phyloP scores from a whole-genome alignment of 225 moss, liverwort and hornwort genomes.

The Marchantia paleacea region DNA sequence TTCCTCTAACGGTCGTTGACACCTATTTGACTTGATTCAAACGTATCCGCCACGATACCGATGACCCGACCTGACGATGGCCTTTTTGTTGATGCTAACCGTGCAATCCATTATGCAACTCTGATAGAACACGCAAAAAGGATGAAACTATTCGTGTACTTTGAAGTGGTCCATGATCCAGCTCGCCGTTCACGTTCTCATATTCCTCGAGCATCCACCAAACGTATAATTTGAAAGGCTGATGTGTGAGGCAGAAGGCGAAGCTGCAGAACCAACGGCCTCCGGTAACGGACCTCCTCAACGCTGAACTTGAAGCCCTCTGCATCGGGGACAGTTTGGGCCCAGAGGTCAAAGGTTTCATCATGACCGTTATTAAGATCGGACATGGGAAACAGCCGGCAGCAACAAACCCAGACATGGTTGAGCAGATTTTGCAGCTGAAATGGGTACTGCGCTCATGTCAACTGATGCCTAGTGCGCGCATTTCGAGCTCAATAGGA shows the following conservation, averaged over 20 bases:
- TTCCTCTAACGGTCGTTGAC: not conserved
- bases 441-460: conserved; percentile 8
- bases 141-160: not conserved
- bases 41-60: not conserved
- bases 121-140: not conserved
- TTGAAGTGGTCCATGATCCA: not conserved
- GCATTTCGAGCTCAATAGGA: not conserved
- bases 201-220: not conserved
- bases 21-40: not conserved
- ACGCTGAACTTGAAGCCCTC: conserved; percentile 16
- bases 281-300: not conserved
- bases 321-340: not conserved
- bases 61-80: not conserved
- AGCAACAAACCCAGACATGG: not conserved
- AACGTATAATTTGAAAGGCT: not conserved
- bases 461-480: not conserved
- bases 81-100: not conserved
- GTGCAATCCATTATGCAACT: not conserved
- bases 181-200: not conserved
- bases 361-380: not conserved
- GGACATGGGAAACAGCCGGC: not conserved
- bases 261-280: not conserved
- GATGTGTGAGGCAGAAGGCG: conserved; percentile 2
- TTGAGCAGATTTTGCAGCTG: conserved; percentile 11
- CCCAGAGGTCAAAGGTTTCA: not conserved